A percentile compares a stretch with the other conserved stretches of the same genome.
Conservation (phyloP, 805 yeast genomes). For the Kluyveromyces nonfermentans region DNA sequence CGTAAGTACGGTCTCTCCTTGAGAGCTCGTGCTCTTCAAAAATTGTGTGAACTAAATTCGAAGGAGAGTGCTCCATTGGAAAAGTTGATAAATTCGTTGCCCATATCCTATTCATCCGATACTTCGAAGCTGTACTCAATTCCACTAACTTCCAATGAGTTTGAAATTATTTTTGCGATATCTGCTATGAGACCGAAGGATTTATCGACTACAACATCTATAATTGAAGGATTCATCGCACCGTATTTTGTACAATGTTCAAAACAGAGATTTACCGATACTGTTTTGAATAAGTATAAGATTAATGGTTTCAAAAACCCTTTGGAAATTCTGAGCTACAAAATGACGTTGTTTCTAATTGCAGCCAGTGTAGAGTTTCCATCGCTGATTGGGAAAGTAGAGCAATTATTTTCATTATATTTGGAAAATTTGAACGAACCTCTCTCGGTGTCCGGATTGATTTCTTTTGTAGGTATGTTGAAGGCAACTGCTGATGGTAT, state of each 20-base stretch:
- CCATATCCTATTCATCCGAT: conserved; percentile 20
- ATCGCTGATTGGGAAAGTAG: conserved; percentile 13
- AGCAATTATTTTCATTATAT: conserved; percentile 18
- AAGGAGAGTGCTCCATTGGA: conserved; percentile 7
- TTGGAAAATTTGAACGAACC: conserved; percentile 11
- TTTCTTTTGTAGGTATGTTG: conserved; percentile 33
- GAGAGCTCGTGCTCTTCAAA: conserved; percentile 3
- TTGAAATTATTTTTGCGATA: conserved; percentile 46
- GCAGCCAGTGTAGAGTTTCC: conserved; percentile 22
- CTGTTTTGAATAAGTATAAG: conserved; percentile 26
- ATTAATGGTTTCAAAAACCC: conserved; percentile 30
- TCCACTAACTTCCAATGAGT: conserved; percentile 42
- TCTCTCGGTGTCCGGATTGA: conserved; percentile 15
- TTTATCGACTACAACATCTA: conserved; percentile 30
- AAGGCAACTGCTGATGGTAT: conserved; percentile 22
- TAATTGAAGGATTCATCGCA: conserved; percentile 34
- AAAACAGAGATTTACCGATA: conserved; percentile 38
- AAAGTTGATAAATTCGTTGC: conserved; percentile 19
- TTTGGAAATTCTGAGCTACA: conserved; percentile 31
- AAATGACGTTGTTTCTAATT: conserved; percentile 27
- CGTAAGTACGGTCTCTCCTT: conserved; percentile 1
- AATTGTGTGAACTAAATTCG: background rate
- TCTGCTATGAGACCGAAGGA: conserved; percentile 31
- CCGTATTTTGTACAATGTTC: conserved; percentile 44
- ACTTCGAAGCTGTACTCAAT: conserved; percentile 25